Percentiles rank a stretch among this genome's conserved stretches.
Conservation (phyloP, 176 grass and related monocot species). For the Ananas comosus region DNA sequence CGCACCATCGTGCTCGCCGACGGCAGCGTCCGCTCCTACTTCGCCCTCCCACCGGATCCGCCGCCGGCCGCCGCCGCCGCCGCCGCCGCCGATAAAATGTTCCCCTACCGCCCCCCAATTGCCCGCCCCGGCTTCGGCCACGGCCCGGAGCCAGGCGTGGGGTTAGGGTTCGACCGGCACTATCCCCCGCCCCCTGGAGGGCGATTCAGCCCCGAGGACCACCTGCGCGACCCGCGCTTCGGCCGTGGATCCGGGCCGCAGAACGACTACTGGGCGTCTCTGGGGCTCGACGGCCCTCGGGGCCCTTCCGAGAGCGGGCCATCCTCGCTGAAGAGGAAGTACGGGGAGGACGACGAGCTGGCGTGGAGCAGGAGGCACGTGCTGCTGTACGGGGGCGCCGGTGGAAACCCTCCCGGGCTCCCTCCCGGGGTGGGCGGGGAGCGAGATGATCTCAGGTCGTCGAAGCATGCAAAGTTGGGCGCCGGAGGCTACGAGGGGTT, state of each 20-base stretch:
- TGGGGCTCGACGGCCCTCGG: conserved; percentile 14
- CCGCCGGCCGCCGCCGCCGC: conserved; percentile 29
- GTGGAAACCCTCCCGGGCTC: conserved; percentile 7
- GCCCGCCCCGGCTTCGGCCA: conserved; percentile 19
- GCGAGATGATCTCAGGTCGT: conserved; percentile 36
- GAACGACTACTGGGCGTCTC: conserved; percentile 18
- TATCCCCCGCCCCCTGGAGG: conserved; percentile 9
- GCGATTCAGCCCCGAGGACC: conserved; percentile 21
- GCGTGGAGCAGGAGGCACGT: conserved; percentile 31
- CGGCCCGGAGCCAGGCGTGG: conserved; percentile 13
- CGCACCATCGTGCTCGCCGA: conserved; percentile 61
- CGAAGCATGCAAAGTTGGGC: conserved; percentile 54
- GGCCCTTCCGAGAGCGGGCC: conserved; percentile 2
- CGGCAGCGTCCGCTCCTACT: conserved; percentile 76
- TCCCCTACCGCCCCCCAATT: conserved; percentile 1
- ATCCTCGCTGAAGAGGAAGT: conserved; percentile 36
- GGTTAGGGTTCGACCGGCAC: conserved; percentile 12
- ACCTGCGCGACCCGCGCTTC: conserved; percentile 7
- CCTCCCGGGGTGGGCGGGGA: conserved; percentile 5
- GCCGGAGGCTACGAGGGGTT: conserved; percentile 19
- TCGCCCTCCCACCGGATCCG: conserved; percentile 63
- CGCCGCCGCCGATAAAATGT: not conserved
- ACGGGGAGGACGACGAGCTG: conserved; percentile 35
- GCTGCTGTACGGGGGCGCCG: conserved; percentile 28
- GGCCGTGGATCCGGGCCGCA: conserved; percentile 12